Evolutionary conservation across 192 early-diverging fungal species (phyloP).

Genomic region (Phycomyces blakesleeanus): DNA sequence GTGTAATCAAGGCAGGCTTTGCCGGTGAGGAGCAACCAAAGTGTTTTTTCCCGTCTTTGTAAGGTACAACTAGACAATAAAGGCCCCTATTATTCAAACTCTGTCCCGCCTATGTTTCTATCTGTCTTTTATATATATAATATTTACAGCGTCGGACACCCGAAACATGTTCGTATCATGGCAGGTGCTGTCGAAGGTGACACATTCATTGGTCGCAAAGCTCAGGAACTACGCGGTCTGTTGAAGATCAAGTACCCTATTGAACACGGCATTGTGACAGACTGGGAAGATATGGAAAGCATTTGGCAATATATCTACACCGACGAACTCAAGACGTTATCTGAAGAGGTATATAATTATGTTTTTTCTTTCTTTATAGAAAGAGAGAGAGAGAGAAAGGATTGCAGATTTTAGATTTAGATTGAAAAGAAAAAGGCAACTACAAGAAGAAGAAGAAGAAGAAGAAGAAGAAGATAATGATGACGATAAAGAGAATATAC

Average conservation of each 20-base stretch:
- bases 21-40: conserved; percentile 97
- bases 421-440: no score
- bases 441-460: no score
- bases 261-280: conserved; percentile 94
- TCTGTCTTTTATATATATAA: no score
- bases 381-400: no score
- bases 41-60: conserved; percentile 92
- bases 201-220: conserved; percentile 91
- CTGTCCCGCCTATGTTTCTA: no score
- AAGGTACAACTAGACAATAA: conserved; percentile 32
- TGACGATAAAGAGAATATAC: no score
- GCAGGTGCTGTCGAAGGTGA: conserved; percentile 97
- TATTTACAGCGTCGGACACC: conserved; percentile 93
- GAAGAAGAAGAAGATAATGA: no score
- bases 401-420: no score
- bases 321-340: conserved; percentile 92
- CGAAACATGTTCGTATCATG: conserved; percentile 96
- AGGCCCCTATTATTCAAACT: neutral
- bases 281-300: conserved; percentile 99
- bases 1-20: conserved; percentile 98
- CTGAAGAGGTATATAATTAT: conserved; percentile 97
- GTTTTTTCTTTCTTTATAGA: no score
- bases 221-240: conserved; percentile 94
- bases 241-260: conserved; percentile 93
- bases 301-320: conserved; percentile 98